Evolutionary conservation across 805 yeast species (phyloP), one percentile per base, ranked within the genome.

Genomic region (Metschnikowia continentalis): DNA sequence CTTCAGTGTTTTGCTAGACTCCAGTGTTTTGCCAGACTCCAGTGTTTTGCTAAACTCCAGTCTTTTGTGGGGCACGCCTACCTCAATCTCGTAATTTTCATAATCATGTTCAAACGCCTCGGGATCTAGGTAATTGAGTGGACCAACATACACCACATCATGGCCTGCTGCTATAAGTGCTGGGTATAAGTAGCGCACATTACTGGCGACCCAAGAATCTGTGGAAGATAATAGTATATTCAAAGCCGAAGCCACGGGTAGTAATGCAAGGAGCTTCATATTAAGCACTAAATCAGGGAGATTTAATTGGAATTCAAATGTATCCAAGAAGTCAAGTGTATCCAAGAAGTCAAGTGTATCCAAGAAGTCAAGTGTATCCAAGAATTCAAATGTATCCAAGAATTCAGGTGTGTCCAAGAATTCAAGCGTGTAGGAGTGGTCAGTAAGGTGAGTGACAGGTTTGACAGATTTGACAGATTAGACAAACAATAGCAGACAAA

Each of bases 121-220:
- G n/a, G 41, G 19, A 14, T 48, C 47, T 13, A 37, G n/a, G 14
- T 14, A 36, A 51, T 67, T 60, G 37, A 68, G 61, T 0, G 74
- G 70, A 6, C 66, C 75, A 32, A 70, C 63, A 35, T 68, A 58
- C 15, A 59, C 52, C 32, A 70, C 75, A 4, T 57, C 59, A 50
- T 71, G 76, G 39, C 66, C 65, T 11, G 59, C 61, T 2, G 61
- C 65, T 44, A 59, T 55, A 37, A 72, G 58, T 17, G 63, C 61
- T 15, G 64, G 54, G 50, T 68, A 62, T 35, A 71, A 53, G 33
- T 54, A 57, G 13, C 75, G 56, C 15, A 63, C 54, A 53, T 70
- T 69, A 48, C 66, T 70, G 14, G 70, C 60, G 10, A 68, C 75
- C 76, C 76, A 71, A 5, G 69, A 62, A 52, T 71, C 75, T 3